A percentile compares a stretch with the other conserved stretches of the same genome.
These are phyloP conservation scores for Russula sp. DNA, from an alignment of 768 basidiomycete genomes.

Conservation along the genomic window DNA sequence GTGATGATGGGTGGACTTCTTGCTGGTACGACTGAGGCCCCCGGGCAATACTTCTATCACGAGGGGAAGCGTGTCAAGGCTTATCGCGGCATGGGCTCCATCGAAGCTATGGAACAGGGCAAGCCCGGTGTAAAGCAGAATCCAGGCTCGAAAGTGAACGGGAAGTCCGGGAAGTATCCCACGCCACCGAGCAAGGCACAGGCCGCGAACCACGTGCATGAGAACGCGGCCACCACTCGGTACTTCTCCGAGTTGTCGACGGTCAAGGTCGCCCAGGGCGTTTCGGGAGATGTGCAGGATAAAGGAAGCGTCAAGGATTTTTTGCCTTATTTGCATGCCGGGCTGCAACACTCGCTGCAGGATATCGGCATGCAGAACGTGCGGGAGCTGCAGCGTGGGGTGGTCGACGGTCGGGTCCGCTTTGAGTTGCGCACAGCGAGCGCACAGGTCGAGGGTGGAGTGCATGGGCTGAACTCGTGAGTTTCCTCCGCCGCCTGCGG, in stretches of 20 bases:
- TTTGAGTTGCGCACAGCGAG: constrained; percentile 94
- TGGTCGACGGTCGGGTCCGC: constrained; percentile 62
- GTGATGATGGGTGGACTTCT: constrained; percentile 99
- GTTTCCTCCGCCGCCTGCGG: constrained; percentile 39
- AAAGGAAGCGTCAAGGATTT: constrained; percentile 95
- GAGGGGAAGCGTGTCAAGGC: constrained; percentile 99
- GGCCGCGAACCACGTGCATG: constrained; percentile 45
- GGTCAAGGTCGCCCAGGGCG: constrained; percentile 96
- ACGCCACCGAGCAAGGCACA: constrained; percentile 40
- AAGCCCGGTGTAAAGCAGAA: constrained; percentile 40
- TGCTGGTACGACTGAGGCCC: constrained; percentile 95
- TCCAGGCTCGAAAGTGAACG: constrained; percentile 32
- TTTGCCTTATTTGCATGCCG: constrained; percentile 77
- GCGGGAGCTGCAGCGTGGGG: constrained; percentile 61
- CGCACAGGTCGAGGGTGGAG: constrained; percentile 93
- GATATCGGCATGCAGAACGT: constrained; percentile 82
- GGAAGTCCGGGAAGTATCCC: constrained; percentile 52
- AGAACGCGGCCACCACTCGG: constrained; percentile 94
- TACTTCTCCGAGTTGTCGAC: constrained; percentile 93
- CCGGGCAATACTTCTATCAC: constrained; percentile 99
- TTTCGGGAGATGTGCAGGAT: constrained; percentile 95
- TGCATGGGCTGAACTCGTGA: constrained; percentile 93
- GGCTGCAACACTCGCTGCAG: constrained; percentile 92
- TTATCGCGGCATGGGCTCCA: constrained; percentile 91
- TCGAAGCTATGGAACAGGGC: constrained; percentile 86